Percentiles rank a stretch among this genome's conserved stretches.
Evolutionary conservation across 176 grass and related monocot species (phyloP).

Genomic region (Phoenix roebelenii): DNA sequence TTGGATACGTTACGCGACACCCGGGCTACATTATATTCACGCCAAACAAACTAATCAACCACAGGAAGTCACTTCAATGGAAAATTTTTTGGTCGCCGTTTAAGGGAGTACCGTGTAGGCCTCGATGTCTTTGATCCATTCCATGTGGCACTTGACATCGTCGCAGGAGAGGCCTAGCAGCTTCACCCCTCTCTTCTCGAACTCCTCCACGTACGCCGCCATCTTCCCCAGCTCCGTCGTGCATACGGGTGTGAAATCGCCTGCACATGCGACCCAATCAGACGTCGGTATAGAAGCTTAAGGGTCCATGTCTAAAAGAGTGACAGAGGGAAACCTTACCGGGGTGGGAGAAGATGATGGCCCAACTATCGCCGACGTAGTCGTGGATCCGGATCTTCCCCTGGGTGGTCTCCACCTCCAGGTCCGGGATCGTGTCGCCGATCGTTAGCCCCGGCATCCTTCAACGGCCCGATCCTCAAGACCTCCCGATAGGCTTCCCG

Average conservation of each 20-base stretch:
- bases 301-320: no score
- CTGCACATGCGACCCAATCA: conserved; percentile 9
- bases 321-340: conserved; percentile 12
- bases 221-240: conserved; percentile 80
- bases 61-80: not conserved
- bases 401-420: conserved; percentile 78
- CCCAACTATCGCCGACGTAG: conserved; percentile 41
- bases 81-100: no score
- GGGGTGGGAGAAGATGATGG: conserved; percentile 91
- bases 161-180: conserved; percentile 80
- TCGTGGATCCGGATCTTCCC: conserved; percentile 74
- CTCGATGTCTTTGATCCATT: conserved; percentile 92
- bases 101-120: conserved; percentile 45
- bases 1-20: conserved; percentile 43
- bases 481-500: no score
- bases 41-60: not conserved
- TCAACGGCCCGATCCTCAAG: no score
- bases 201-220: conserved; percentile 53
- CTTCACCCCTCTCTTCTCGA: conserved; percentile 75
- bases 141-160: conserved; percentile 58
- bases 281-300: no score
- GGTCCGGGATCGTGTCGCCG: conserved; percentile 70
- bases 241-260: conserved; percentile 87
- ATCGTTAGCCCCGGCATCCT: conserved; percentile 81
- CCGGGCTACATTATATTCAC: conserved; percentile 16